Conservation (phyloP, 805 yeast species). For the Cephaloascus albidus region DNA sequence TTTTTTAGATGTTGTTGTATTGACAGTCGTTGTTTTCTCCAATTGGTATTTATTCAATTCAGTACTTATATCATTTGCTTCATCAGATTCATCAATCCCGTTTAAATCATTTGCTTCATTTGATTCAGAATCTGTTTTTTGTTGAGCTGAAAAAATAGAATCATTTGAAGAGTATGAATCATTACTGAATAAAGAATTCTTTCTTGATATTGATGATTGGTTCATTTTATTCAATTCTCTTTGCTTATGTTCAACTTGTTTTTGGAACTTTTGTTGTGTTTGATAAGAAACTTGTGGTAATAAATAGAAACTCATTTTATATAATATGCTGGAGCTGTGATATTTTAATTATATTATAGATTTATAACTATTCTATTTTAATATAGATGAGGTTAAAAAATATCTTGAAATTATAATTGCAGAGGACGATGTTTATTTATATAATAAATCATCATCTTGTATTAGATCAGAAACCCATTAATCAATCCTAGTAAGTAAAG, state of each 20-base stretch:
- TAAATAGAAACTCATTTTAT: constrained; percentile 1
- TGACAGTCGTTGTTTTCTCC: background rate
- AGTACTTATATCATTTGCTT: no score
- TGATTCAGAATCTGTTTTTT: background rate
- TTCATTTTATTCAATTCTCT: background rate
- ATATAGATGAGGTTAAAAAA: background rate
- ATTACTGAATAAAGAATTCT: background rate
- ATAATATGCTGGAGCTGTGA: background rate
- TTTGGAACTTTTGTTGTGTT: constrained; percentile 1
- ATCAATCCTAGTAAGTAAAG: background rate
- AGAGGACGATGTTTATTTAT: background rate
- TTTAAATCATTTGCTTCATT: background rate
- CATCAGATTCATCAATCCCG: background rate
- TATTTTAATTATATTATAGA: no score
- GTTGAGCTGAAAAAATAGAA: background rate
- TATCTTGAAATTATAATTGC: background rate
- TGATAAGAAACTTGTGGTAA: constrained; percentile 1
- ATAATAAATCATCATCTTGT: background rate
- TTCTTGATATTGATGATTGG: background rate
- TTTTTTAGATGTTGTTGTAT: background rate
- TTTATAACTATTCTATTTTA: no score
- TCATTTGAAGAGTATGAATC: background rate
- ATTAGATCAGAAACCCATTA: background rate
- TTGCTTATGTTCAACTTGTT: background rate
- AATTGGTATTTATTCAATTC: background rate